Conservation (phyloP, 352 stramenopile genomes). For the Lagenidium sp. region DNA sequence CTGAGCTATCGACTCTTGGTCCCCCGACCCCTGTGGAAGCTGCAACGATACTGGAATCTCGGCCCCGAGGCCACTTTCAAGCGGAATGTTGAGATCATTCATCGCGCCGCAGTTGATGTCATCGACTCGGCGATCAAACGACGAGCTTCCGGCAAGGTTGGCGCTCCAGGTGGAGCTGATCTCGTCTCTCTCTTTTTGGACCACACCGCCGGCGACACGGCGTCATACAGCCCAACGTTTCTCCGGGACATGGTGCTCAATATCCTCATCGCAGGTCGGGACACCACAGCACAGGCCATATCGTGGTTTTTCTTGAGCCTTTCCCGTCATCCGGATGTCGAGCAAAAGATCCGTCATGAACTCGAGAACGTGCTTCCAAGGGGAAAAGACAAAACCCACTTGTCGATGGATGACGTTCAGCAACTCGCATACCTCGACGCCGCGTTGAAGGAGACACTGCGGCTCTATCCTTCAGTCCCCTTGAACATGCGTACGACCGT, state of each 20-base stretch:
- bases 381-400: neutral
- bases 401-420: conserved; percentile 16
- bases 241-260: conserved; percentile 76
- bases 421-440: conserved; percentile 37
- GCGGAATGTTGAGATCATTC: conserved; percentile 20
- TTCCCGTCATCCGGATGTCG: conserved; percentile 35
- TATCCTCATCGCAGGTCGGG: conserved; percentile 69
- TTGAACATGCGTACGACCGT: conserved; percentile 19
- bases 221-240: conserved; percentile 4
- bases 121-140: conserved; percentile 22
- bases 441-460: conserved; percentile 42
- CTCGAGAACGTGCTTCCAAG: conserved; percentile 16
- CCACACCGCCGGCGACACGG: neutral
- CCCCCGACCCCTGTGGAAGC: conserved; percentile 33
- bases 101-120: conserved; percentile 27
- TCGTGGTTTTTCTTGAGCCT: conserved; percentile 66
- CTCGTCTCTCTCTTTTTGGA: conserved; percentile 21
- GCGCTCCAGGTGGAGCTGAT: neutral
- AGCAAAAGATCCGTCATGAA: conserved; percentile 32
- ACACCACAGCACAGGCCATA: conserved; percentile 68
- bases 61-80: conserved; percentile 23
- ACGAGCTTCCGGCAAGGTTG: neutral
- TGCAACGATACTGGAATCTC: conserved; percentile 23
- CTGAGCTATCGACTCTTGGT: conserved; percentile 25
- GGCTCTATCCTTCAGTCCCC: conserved; percentile 42